These are phyloP conservation scores for Paecilomyces niveus DNA, from an alignment of 2,329 filamentous ascomycete genomes.

Conservation along the genomic window DNA sequence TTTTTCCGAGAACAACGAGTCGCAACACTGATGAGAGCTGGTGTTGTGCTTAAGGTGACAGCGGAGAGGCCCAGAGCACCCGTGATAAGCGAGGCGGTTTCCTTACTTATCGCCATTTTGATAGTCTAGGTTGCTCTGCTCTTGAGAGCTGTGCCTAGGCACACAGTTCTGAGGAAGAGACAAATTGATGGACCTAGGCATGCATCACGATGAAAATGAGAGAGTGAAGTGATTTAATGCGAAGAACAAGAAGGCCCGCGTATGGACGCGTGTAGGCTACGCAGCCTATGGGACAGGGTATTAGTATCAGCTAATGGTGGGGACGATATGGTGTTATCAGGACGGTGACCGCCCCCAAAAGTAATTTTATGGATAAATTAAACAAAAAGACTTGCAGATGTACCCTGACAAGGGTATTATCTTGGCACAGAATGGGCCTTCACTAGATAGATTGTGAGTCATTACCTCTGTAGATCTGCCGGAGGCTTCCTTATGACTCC, in stretches of 20 bases:
- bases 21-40: conserved; percentile 17
- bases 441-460: background rate
- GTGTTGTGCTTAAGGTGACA: conserved; percentile 15
- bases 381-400: background rate
- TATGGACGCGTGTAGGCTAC: background rate
- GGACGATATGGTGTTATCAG: background rate
- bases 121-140: background rate
- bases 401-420: too few species aligned
- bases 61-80: conserved; percentile 18
- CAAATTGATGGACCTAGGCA: background rate
- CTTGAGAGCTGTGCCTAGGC: background rate
- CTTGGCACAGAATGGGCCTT: too few species aligned
- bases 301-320: background rate
- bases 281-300: background rate
- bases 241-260: background rate
- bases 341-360: background rate
- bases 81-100: conserved; percentile 13
- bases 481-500: background rate
- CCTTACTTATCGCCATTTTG: background rate
- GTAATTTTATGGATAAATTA: too few species aligned
- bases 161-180: background rate
- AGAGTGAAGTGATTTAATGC: background rate
- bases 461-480: background rate
- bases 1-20: conserved; percentile 10
- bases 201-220: background rate